Percentiles rank a stretch among this genome's conserved stretches.
Evolutionary conservation across 2,329 filamentous ascomycete species (phyloP).

Genomic region (Aspergillus brunneoviolaceus): DNA sequence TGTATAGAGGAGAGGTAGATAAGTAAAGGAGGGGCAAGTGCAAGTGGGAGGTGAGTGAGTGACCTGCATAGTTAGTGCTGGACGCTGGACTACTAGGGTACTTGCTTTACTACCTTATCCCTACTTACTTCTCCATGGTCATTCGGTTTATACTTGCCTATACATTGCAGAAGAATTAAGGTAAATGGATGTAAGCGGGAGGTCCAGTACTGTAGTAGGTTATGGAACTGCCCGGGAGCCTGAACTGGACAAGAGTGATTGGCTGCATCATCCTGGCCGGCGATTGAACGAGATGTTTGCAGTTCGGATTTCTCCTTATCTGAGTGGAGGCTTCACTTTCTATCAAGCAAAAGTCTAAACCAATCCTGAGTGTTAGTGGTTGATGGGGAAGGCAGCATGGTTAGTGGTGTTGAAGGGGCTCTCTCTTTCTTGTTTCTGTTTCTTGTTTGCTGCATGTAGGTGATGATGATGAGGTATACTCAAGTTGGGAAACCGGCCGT

Average conservation of each 20-base stretch:
- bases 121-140: too few species aligned
- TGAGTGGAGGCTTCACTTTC: constrained; percentile 8
- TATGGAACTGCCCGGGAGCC: background rate
- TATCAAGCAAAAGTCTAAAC: background rate
- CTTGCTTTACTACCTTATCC: too few species aligned
- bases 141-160: too few species aligned
- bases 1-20: too few species aligned
- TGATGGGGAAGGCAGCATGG: background rate
- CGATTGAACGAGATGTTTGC: background rate
- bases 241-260: background rate
- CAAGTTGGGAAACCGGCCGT: background rate
- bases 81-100: too few species aligned
- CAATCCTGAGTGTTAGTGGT: too few species aligned
- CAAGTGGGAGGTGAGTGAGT: too few species aligned
- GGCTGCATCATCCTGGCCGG: background rate
- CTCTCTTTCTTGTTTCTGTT: background rate
- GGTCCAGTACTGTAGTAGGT: background rate
- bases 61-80: too few species aligned
- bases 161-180: too few species aligned
- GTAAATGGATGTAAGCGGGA: too few species aligned
- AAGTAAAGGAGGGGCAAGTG: too few species aligned
- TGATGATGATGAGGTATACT: background rate
- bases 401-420: too few species aligned
- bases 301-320: background rate
- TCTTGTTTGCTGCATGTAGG: background rate